Evolutionary conservation across 495 filamentous ascomycete species (phyloP).

Genomic region (Aspergillus nanangensis): DNA sequence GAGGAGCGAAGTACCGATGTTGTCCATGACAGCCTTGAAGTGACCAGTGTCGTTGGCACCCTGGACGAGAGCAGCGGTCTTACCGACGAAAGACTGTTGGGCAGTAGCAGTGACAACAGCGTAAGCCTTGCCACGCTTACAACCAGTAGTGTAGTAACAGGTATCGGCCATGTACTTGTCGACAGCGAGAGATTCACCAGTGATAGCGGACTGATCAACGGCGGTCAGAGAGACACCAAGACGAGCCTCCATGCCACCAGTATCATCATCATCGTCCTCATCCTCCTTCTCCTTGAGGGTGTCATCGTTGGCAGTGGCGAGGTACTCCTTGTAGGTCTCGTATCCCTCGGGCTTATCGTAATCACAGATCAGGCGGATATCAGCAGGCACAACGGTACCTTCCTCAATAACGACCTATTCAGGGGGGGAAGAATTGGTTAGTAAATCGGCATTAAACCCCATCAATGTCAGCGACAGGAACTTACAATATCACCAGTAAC

Average conservation of each 20-base stretch:
- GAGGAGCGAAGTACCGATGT: constrained; percentile 67
- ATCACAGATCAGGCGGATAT: constrained; percentile 72
- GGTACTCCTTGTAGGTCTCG: constrained; percentile 65
- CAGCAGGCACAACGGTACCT: constrained; percentile 69
- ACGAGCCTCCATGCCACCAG: constrained; percentile 50
- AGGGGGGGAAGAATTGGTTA: background rate
- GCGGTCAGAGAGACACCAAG: constrained; percentile 61
- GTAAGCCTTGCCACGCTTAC: constrained; percentile 74
- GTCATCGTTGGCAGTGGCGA: constrained; percentile 51
- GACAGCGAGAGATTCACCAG: constrained; percentile 72
- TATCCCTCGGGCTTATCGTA: constrained; percentile 68
- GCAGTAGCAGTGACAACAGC: constrained; percentile 61
- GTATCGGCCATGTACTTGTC: constrained; percentile 73
- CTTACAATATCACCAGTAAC: constrained; percentile 78
- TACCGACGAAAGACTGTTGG: constrained; percentile 66
- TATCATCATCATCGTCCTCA: constrained; percentile 53
- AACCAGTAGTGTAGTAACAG: constrained; percentile 72
- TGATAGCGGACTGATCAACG: constrained; percentile 71
- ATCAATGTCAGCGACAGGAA: constrained; percentile 3
- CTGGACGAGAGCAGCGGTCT: constrained; percentile 65
- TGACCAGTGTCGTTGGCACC: constrained; percentile 69
- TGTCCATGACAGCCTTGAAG: constrained; percentile 83
- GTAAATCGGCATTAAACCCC: background rate
- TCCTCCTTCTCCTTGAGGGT: constrained; percentile 64
- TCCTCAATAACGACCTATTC: constrained; percentile 65